These are phyloP conservation scores for Tetrapisispora pingtungensis DNA, from an alignment of 805 yeast species.

Conservation along the genomic window DNA sequence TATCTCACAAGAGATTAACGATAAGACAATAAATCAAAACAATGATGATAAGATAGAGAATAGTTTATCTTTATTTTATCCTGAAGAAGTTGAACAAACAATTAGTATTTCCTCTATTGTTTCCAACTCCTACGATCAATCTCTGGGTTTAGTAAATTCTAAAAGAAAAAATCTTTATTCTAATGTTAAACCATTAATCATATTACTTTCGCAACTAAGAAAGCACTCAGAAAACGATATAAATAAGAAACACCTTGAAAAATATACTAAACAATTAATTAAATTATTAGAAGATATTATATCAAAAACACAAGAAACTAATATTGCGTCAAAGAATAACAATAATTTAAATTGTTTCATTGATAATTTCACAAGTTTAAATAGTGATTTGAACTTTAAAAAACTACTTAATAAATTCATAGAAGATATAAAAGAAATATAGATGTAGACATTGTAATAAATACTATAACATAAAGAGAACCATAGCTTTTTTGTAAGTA, in stretches of 20 bases:
- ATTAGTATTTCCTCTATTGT: conserved; percentile 6
- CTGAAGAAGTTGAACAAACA: background rate
- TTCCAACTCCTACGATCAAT: conserved; percentile 6
- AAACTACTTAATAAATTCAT: background rate
- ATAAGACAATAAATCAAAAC: background rate
- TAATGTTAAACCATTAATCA: conserved; percentile 5
- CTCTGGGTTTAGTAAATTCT: conserved; percentile 9
- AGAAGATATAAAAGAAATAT: background rate
- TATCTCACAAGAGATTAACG: background rate
- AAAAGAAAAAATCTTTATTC: conserved; percentile 7
- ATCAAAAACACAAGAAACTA: background rate
- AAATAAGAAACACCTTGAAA: background rate
- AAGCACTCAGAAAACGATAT: conserved; percentile 4
- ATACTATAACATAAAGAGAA: no score
- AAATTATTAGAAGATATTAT: background rate
- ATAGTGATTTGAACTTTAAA: background rate
- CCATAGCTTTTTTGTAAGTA: no score
- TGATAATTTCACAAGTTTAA: background rate
- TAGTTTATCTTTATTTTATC: background rate
- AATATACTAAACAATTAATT: background rate
- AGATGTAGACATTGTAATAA: background rate
- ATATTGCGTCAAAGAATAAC: background rate
- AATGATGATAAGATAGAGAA: background rate
- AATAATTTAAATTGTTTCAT: background rate
- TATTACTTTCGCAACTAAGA: conserved; percentile 5